These are phyloP conservation scores for Neofusicoccum kwambonambiense DNA, from an alignment of 2,329 filamentous ascomycete genomes.

Conservation along the genomic window DNA sequence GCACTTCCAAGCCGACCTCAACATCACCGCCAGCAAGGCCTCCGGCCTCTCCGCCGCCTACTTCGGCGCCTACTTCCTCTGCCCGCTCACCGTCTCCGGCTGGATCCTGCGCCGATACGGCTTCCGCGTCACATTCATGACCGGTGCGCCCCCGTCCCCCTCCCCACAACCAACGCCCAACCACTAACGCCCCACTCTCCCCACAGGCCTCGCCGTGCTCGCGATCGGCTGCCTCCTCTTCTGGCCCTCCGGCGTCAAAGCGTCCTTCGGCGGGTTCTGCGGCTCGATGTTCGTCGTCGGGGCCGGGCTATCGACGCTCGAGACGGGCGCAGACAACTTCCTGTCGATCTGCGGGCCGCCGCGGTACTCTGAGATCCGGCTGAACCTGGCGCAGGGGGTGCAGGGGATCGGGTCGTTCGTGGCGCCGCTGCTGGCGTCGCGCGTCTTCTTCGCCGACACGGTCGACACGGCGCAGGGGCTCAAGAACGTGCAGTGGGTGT, in stretches of 20 bases:
- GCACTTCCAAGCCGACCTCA: slow-evolving; percentile 63
- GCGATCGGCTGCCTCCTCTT: slow-evolving; percentile 62
- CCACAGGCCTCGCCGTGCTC: slow-evolving; percentile 33
- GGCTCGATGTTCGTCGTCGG: slow-evolving; percentile 64
- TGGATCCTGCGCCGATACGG: slow-evolving; percentile 11
- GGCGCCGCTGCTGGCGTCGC: slow-evolving; percentile 59
- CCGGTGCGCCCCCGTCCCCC: background rate
- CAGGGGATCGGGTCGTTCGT: slow-evolving; percentile 61
- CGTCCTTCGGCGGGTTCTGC: slow-evolving; percentile 60
- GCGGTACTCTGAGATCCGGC: slow-evolving; percentile 58
- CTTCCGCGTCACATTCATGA: slow-evolving; percentile 17
- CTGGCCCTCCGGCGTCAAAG: slow-evolving; percentile 61
- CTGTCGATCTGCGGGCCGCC: slow-evolving; percentile 61
- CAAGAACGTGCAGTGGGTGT: slow-evolving; percentile 55
- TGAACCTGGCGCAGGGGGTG: slow-evolving; percentile 62
- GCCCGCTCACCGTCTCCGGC: slow-evolving; percentile 43
- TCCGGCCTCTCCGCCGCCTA: slow-evolving; percentile 69
- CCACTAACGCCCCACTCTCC: background rate
- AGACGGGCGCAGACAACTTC: slow-evolving; percentile 62
- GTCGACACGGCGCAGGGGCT: slow-evolving; percentile 45
- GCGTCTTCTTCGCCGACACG: slow-evolving; percentile 50
- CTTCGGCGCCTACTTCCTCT: slow-evolving; percentile 69
- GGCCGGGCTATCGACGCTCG: slow-evolving; percentile 58
- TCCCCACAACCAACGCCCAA: background rate
- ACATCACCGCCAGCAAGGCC: slow-evolving; percentile 61